Conservation (phyloP, 805 yeast species). For the Pachysolen tannophilus region DNA sequence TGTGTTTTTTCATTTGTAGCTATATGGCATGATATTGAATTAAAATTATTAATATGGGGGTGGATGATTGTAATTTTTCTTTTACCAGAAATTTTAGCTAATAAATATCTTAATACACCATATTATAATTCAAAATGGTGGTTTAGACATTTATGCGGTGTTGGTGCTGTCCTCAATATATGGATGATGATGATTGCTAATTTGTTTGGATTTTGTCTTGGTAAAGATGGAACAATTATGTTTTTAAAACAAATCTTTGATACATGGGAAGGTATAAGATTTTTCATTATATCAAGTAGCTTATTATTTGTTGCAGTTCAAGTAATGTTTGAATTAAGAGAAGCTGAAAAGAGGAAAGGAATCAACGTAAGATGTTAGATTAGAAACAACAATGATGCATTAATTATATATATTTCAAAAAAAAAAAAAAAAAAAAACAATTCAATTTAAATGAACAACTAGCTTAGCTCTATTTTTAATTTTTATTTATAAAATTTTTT, state of each 20-base stretch:
- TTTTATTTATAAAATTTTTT: conserved; percentile 36
- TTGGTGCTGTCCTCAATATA: conserved; percentile 82
- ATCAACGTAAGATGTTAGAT: conserved; percentile 67
- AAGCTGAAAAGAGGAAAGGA: conserved; percentile 77
- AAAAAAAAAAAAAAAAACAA: no score
- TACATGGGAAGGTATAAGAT: conserved; percentile 60
- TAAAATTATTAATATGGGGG: conserved; percentile 87
- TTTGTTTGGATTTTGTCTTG: conserved; percentile 89
- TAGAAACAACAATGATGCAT: neutral
- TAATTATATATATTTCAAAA: neutral
- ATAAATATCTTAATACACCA: conserved; percentile 24
- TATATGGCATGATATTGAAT: conserved; percentile 95
- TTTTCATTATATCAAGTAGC: conserved; percentile 51
- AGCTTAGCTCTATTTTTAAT: neutral
- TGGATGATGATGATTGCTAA: conserved; percentile 99
- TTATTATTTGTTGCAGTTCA: conserved; percentile 80
- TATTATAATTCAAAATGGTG: conserved; percentile 39
- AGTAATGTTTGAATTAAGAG: conserved; percentile 91
- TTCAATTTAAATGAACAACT: neutral
- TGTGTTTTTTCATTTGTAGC: conserved; percentile 94
- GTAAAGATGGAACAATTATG: conserved; percentile 71
- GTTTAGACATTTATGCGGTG: conserved; percentile 76
- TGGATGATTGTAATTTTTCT: conserved; percentile 86
- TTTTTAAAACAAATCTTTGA: conserved; percentile 64
- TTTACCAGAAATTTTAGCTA: conserved; percentile 73